phyloP scores from a whole-genome alignment of 768 basidiomycete genomes.

The Suillus tomentosus region DNA sequence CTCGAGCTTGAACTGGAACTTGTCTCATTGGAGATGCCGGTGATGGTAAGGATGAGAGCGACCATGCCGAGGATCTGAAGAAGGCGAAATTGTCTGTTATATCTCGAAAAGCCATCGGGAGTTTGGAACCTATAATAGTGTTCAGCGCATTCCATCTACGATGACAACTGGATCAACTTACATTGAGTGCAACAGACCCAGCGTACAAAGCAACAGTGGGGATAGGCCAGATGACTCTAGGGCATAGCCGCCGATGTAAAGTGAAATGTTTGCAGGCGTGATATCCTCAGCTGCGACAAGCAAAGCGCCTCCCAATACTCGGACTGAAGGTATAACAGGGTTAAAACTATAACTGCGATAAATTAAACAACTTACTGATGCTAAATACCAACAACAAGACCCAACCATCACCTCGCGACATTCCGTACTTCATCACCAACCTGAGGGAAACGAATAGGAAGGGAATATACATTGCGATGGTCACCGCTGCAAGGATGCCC shows the following conservation, averaged over 20 bases:
- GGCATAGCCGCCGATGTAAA: conserved; percentile 55
- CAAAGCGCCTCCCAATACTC: no score
- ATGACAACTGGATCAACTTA: conserved; percentile 22
- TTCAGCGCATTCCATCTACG: background rate
- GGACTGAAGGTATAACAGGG: no score
- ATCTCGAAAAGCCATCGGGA: conserved; percentile 22
- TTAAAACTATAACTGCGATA: no score
- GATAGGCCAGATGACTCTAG: conserved; percentile 41
- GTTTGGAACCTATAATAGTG: conserved; percentile 29
- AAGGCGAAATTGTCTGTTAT: conserved; percentile 24
- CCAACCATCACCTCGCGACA: no score
- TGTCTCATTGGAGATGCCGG: conserved; percentile 30
- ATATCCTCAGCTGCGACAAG: no score
- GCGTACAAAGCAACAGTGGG: conserved; percentile 39
- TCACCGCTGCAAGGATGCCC: no score
- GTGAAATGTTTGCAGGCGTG: conserved; percentile 21
- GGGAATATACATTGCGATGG: no score
- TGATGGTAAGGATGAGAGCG: conserved; percentile 35
- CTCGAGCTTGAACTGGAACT: conserved; percentile 12
- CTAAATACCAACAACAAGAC: no score
- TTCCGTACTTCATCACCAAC: no score
- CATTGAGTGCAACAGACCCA: conserved; percentile 39
- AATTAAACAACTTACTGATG: no score
- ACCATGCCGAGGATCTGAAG: conserved; percentile 28
- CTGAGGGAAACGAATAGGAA: no score